Percentiles rank a stretch among this genome's conserved stretches.
Evolutionary conservation across 2,329 filamentous ascomycete genomes (phyloP).

Genomic region (Trichoderma sp.): DNA sequence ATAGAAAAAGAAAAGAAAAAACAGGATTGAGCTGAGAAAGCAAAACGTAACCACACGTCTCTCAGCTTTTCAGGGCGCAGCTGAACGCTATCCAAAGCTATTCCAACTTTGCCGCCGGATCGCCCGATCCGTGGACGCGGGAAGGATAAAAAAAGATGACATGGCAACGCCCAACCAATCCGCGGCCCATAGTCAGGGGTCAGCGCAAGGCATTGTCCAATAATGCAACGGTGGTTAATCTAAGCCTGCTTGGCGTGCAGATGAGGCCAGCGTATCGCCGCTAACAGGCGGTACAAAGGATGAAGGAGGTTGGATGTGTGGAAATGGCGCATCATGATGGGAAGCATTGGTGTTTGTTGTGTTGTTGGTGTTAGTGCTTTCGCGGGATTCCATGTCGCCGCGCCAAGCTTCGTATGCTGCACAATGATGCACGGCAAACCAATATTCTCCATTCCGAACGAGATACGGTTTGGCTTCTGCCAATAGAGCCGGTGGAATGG

Average conservation of each 20-base stretch:
- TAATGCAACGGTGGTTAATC: constrained; percentile 10
- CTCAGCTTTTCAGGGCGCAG: constrained; percentile 17
- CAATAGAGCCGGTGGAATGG: neutral
- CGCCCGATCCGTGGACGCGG: constrained; percentile 15
- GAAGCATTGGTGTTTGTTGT: neutral
- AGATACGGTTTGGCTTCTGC: neutral
- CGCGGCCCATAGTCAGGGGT: constrained; percentile 2
- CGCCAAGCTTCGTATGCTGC: constrained; percentile 18
- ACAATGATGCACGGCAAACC: neutral
- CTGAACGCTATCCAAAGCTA: constrained; percentile 10
- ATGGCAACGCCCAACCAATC: constrained; percentile 7
- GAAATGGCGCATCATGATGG: neutral
- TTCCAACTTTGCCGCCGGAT: constrained; percentile 15
- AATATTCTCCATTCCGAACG: neutral
- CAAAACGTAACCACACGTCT: neutral
- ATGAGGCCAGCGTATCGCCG: neutral
- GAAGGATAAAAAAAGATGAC: constrained; percentile 4
- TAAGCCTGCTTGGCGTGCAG: constrained; percentile 13
- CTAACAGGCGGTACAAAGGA: constrained; percentile 7
- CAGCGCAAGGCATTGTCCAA: neutral
- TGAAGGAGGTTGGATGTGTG: neutral
- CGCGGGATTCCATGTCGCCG: neutral
- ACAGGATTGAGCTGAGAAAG: neutral
- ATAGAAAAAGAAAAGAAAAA: neutral
- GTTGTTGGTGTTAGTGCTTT: constrained; percentile 10